Percentiles rank a stretch among this genome's conserved stretches.
These are phyloP conservation scores for Ogataea corticis DNA, from an alignment of 805 yeast species.

Conservation along the genomic window DNA sequence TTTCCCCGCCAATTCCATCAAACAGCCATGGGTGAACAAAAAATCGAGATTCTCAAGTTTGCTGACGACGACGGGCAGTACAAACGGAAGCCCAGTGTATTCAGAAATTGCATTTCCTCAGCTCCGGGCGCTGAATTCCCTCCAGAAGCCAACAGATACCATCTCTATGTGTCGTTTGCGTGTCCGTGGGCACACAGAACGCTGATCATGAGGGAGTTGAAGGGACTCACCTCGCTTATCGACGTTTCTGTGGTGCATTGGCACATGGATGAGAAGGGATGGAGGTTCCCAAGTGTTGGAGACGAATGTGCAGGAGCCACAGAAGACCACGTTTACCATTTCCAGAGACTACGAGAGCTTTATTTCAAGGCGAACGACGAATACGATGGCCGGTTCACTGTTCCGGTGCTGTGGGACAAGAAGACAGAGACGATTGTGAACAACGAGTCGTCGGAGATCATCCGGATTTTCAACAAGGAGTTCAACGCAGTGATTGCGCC, in stretches of 20 bases:
- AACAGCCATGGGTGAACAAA: conserved; percentile 17
- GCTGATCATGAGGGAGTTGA: conserved; percentile 67
- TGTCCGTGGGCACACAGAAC: conserved; percentile 98
- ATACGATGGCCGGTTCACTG: conserved; percentile 83
- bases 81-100: conserved; percentile 50
- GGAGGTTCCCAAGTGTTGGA: conserved; percentile 67
- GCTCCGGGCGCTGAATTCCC: conserved; percentile 60
- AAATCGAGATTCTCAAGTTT: conserved; percentile 47
- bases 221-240: conserved; percentile 66
- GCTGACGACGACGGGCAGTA: conserved; percentile 56
- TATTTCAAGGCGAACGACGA: conserved; percentile 75
- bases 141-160: conserved; percentile 82
- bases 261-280: conserved; percentile 84
- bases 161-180: conserved; percentile 81
- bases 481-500: conserved; percentile 59
- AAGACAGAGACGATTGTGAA: conserved; percentile 80
- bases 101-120: conserved; percentile 63
- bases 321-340: conserved; percentile 61
- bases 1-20: not conserved
- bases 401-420: conserved; percentile 91
- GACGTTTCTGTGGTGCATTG: conserved; percentile 84
- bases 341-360: conserved; percentile 62
- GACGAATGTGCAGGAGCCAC: conserved; percentile 50
- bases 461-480: conserved; percentile 77
- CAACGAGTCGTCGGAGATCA: conserved; percentile 88